Conservation (phyloP, 129 eudicot genomes). For the Pseudognaphalium luteoalbum region DNA sequence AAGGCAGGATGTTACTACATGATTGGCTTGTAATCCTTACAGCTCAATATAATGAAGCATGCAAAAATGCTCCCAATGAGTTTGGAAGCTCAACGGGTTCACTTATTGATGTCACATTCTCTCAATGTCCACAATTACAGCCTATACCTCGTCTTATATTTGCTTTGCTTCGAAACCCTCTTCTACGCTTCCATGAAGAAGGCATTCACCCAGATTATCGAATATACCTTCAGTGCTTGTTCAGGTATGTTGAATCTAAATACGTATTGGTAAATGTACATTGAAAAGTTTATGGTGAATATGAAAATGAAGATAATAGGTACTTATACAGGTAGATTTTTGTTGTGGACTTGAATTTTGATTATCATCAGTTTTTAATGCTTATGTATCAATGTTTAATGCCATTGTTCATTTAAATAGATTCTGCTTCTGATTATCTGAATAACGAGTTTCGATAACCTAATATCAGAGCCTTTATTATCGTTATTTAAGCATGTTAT, state of each 20-base stretch:
- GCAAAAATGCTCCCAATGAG: slow-evolving; percentile 53
- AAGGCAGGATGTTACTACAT: slow-evolving; percentile 83
- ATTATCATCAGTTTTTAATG: too few species aligned
- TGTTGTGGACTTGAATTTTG: neutral
- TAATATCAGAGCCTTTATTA: neutral
- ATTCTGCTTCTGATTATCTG: neutral
- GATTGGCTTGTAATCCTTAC: slow-evolving; percentile 99
- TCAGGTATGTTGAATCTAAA: slow-evolving; percentile 53
- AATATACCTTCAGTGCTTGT: slow-evolving; percentile 90
- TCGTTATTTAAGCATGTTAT: neutral
- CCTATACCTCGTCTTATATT: slow-evolving; percentile 81
- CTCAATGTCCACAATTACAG: slow-evolving; percentile 94
- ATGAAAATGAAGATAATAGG: neutral
- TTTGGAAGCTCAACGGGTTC: slow-evolving; percentile 52
- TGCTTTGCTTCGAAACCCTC: slow-evolving; percentile 86
- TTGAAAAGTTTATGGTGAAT: neutral
- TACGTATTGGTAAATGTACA: too few species aligned
- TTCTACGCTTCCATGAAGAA: slow-evolving; percentile 95
- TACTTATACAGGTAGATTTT: neutral
- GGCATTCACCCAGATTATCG: slow-evolving; percentile 98
- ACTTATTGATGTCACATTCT: slow-evolving; percentile 72
- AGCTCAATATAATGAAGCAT: slow-evolving; percentile 83
- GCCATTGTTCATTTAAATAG: neutral
- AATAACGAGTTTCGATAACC: neutral
- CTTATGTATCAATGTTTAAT: neutral